Evolutionary conservation across 2,329 filamentous ascomycete genomes (phyloP).

Genomic region (Ophiostoma himal-ulmi): DNA sequence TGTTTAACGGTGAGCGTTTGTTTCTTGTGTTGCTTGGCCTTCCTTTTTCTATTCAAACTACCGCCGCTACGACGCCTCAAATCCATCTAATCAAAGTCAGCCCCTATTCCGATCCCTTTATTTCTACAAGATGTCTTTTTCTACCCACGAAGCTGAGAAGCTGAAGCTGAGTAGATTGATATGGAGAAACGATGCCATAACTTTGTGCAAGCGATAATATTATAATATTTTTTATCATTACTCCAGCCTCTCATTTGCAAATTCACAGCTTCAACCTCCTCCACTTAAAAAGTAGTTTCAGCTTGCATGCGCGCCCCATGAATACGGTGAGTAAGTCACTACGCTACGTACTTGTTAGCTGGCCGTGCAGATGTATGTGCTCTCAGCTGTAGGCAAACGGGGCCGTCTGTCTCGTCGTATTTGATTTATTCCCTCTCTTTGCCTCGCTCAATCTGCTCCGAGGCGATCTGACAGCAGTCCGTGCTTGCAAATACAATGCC

Average conservation of each 20-base stretch:
- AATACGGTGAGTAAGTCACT: background rate
- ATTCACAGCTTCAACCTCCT: no score
- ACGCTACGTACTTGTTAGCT: constrained; percentile 1
- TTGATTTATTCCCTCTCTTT: background rate
- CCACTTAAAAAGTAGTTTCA: background rate
- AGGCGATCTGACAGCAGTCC: background rate
- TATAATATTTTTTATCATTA: background rate
- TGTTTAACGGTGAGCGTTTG: background rate
- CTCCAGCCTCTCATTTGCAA: background rate
- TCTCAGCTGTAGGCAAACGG: background rate
- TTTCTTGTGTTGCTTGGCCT: background rate
- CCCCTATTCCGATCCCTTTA: background rate
- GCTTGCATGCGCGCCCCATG: constrained; percentile 5
- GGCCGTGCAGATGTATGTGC: background rate
- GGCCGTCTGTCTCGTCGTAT: background rate
- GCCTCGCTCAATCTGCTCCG: background rate
- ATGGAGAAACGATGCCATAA: background rate
- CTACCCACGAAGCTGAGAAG: no score
- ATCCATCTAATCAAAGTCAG: constrained; percentile 9
- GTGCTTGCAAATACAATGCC: no score
- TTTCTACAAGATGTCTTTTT: background rate
- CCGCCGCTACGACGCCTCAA: background rate
- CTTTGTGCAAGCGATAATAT: background rate
- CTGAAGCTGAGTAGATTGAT: background rate
- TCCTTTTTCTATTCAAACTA: background rate